Percentiles rank a stretch among this genome's conserved stretches.
phyloP scores from a whole-genome alignment of 75 land plant species.

The Sequoia sempervirens region DNA sequence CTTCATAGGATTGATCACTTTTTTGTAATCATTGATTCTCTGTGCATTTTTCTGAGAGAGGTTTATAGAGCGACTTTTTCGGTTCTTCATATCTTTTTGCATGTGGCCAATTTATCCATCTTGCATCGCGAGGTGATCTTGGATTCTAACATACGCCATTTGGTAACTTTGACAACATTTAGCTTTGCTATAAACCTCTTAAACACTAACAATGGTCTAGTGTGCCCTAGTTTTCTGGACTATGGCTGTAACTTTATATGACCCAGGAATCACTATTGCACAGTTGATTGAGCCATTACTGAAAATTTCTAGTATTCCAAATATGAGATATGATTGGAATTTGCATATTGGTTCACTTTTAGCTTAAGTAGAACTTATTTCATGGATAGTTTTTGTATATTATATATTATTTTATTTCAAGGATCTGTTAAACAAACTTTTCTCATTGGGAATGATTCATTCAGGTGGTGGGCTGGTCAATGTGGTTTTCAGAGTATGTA shows the following conservation, averaged over 20 bases:
- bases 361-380: neutral
- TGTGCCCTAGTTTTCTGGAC: neutral
- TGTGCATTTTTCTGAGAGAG: too few relatives aligned
- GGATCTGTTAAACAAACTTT: neutral
- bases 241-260: neutral
- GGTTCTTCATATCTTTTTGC: too few relatives aligned
- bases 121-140: too few relatives aligned
- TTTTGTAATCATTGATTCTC: too few relatives aligned
- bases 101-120: too few relatives aligned
- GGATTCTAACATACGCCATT: too few relatives aligned
- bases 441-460: slow-evolving; percentile 7
- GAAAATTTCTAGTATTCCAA: neutral
- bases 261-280: neutral
- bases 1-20: too few relatives aligned
- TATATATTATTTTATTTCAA: neutral
- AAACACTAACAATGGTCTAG: neutral
- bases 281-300: too few relatives aligned
- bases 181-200: neutral
- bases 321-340: neutral
- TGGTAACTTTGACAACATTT: neutral
- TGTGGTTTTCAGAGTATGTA: slow-evolving; percentile 57
- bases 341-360: neutral
- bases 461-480: slow-evolving; percentile 54
- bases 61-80: too few relatives aligned
- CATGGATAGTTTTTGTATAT: neutral